Percentiles rank a stretch among this genome's conserved stretches.
Evolutionary conservation across 208 protist genomes (phyloP).

Genomic region (Angomonas ambiguus): DNA sequence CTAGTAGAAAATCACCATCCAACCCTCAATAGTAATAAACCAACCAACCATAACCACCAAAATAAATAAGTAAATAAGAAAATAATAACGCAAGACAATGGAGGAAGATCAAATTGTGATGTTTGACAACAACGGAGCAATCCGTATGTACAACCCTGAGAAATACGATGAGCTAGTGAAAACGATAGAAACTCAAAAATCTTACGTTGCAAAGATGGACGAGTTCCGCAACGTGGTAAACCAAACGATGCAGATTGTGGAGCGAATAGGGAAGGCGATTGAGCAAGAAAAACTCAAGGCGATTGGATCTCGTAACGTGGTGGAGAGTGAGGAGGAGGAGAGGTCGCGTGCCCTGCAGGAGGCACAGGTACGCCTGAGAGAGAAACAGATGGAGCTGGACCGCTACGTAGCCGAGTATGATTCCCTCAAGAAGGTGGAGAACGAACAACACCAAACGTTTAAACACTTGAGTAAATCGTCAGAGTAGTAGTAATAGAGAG

Average conservation of each 20-base stretch:
- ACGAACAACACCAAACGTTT: constrained; percentile 78
- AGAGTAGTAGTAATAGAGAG: constrained; percentile 21
- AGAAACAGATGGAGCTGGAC: constrained; percentile 88
- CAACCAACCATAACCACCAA: no score
- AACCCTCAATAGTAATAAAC: no score
- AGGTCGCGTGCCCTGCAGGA: constrained; percentile 69
- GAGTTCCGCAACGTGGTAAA: constrained; percentile 77
- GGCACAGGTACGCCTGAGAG: constrained; percentile 75
- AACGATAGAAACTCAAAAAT: constrained; percentile 59
- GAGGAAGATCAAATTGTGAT: constrained; percentile 84
- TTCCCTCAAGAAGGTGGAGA: constrained; percentile 74
- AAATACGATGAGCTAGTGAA: constrained; percentile 85
- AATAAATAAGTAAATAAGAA: not conserved
- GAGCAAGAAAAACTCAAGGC: constrained; percentile 84
- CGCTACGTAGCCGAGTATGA: constrained; percentile 87
- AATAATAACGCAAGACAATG: constrained; percentile 23
- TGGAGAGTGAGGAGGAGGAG: constrained; percentile 87
- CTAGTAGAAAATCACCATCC: no score
- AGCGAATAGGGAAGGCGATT: constrained; percentile 73
- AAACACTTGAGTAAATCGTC: constrained; percentile 69
- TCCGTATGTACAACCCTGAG: constrained; percentile 89
- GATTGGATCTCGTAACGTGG: constrained; percentile 80
- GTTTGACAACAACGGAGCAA: constrained; percentile 86
- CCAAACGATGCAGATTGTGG: constrained; percentile 79
- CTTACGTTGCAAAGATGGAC: constrained; percentile 80